Base-by-base conservation (phyloP, 208 protist genomes). In the Strigomonas culicis region DNA sequence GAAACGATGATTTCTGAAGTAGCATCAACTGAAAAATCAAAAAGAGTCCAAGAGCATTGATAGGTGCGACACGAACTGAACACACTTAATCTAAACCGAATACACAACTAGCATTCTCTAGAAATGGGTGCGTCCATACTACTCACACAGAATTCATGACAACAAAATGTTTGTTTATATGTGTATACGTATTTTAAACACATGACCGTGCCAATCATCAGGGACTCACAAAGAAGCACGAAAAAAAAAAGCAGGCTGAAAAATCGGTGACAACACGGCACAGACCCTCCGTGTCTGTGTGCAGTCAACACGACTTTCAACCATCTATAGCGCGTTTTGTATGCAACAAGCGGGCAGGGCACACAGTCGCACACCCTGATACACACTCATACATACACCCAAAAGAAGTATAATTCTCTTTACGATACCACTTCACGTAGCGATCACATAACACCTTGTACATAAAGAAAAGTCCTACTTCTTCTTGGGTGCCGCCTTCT, bases 401-500 rank as follows among this genome's bases (percentile, higher is more conserved):
- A 46, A 46, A 46, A 46, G 39, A 17, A 46, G 39, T 46, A 46
- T 46, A 17, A n/a, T 46, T n/a, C n/a, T n/a, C n/a, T n/a, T n/a
- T n/a, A n/a, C n/a, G n/a, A n/a, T n/a, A n/a, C n/a, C n/a, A n/a
- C 11, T 51, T n/a, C 30, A 58, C 41, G 6, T 25, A 64, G 59
- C 59, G 51, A 43, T 46, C 30, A 28, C 1, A 22, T 28, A 53
- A 46, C 59, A 22, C 2, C 44, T 22, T 11, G n/a, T 27, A 27
- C 1, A 17, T 25, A 25, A 27, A 25, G 60, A 0, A 61, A 2
- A 59, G 44, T 30, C 41, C 60, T 39, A 68, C 53, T 68, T 59
- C 63, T 68, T 68, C 51, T 43, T 47, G 3, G 25, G 46, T 63
- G n/a, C n/a, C n/a, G n/a, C n/a, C n/a, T n/a, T n/a, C n/a, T n/a